Evolutionary conservation across 1,284 basidiomycete genomes (phyloP).

Genomic region (Ganoderma boninense): DNA sequence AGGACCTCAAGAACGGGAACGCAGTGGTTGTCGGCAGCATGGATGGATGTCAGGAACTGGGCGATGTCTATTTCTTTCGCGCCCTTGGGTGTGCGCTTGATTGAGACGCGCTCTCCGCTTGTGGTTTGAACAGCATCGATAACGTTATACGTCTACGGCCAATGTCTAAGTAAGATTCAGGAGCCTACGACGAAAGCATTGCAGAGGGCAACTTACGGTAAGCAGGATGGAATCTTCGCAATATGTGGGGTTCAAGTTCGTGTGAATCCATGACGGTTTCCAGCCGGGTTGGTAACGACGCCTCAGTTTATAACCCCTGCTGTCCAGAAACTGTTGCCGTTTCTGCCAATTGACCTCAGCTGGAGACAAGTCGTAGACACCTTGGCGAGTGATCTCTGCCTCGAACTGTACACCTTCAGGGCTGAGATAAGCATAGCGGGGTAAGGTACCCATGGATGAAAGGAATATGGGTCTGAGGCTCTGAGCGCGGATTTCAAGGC

Average conservation of each 20-base stretch:
- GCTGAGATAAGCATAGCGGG: background rate
- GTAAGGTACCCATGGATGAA: background rate
- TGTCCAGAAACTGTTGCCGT: constrained; percentile 8
- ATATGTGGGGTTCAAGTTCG: constrained; percentile 12
- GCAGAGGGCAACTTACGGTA: background rate
- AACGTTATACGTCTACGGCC: background rate
- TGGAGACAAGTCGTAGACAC: background rate
- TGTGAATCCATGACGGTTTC: constrained; percentile 21
- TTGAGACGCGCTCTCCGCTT: constrained; percentile 28
- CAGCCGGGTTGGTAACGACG: constrained; percentile 16
- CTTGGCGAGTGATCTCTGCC: background rate
- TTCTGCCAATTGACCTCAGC: constrained; percentile 16
- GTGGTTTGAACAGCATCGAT: constrained; percentile 34
- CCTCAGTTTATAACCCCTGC: constrained; percentile 14
- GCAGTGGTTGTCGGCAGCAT: constrained; percentile 24
- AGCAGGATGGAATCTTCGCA: constrained; percentile 22
- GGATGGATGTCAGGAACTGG: constrained; percentile 11
- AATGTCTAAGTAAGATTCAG: background rate
- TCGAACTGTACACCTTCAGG: background rate
- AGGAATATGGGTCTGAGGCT: too few species aligned
- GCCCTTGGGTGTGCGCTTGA: constrained; percentile 31
- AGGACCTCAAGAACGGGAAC: constrained; percentile 33
- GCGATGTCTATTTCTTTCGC: constrained; percentile 21
- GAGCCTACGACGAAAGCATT: background rate
- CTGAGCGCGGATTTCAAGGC: too few species aligned